Conservation (phyloP, 108 stramenopile species). For the Aurantiochytrium sp. region DNA sequence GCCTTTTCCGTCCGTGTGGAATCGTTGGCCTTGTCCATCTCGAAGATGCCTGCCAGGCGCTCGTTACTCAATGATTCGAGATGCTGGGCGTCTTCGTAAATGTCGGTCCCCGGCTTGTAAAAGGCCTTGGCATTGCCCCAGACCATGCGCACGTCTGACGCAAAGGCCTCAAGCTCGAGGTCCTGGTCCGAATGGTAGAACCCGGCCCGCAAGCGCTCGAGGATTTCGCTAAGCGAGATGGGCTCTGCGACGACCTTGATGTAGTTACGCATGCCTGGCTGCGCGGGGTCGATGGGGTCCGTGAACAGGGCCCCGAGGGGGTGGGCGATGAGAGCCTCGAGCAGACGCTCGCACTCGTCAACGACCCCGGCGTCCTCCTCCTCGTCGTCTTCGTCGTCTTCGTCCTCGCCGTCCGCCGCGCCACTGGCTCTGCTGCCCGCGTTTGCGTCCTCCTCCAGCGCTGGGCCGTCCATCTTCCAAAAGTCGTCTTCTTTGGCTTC, state of each 20-base stretch:
- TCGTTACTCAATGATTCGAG: not conserved
- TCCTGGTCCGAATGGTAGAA: not conserved
- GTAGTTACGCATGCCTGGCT: not conserved
- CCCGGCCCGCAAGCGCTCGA: not conserved
- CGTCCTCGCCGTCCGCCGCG: too few species aligned
- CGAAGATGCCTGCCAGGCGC: not conserved
- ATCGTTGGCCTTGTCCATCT: not conserved
- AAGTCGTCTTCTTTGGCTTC: not conserved
- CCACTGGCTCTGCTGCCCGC: too few species aligned
- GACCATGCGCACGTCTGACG: not conserved
- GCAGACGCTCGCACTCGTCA: conserved; percentile 4
- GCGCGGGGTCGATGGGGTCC: not conserved
- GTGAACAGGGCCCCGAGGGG: not conserved
- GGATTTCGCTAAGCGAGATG: not conserved
- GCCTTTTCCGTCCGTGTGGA: not conserved
- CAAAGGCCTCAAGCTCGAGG: not conserved
- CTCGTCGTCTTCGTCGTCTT: not conserved
- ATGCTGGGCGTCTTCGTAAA: not conserved
- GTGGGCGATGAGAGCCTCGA: not conserved
- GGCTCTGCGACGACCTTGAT: not conserved
- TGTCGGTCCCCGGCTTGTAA: not conserved
- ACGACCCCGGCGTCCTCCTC: not conserved
- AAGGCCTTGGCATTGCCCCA: not conserved
- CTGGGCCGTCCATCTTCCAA: conserved; percentile 8
- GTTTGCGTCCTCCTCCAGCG: too few species aligned